Evolutionary conservation across 768 basidiomycete species (phyloP).

Genomic region (Agrocybe praecox): DNA sequence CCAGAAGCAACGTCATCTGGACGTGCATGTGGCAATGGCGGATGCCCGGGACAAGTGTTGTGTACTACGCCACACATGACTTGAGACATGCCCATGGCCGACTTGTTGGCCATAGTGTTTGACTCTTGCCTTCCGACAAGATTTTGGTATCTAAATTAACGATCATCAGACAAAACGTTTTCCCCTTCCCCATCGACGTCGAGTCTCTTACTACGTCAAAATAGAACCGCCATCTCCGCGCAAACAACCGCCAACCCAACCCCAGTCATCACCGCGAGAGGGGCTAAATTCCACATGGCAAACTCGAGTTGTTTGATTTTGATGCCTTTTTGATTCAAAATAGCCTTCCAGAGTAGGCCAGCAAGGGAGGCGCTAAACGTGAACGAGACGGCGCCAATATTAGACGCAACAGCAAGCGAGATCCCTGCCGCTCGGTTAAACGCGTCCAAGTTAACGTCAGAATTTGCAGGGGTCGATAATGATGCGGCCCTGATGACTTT

Average conservation of each 20-base stretch:
- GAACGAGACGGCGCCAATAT: conserved; percentile 89
- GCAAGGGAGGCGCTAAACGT: conserved; percentile 89
- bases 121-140: neutral
- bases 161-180: neutral
- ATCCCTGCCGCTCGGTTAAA: conserved; percentile 72
- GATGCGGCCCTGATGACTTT: conserved; percentile 62
- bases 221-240: conserved; percentile 67
- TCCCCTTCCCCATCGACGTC: neutral
- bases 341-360: conserved; percentile 82
- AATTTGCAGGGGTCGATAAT: conserved; percentile 52
- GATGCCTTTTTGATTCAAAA: conserved; percentile 75
- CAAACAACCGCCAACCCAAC: conserved; percentile 72
- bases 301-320: conserved; percentile 61
- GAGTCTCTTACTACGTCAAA: conserved; percentile 49
- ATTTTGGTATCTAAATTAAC: too few relatives aligned
- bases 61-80: neutral
- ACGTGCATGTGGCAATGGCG: neutral
- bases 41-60: too few relatives aligned
- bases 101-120: neutral
- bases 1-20: neutral
- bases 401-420: conserved; percentile 83
- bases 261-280: conserved; percentile 64
- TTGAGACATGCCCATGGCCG: too few relatives aligned
- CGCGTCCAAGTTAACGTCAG: conserved; percentile 65
- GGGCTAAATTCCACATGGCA: conserved; percentile 70